Conservation (phyloP, 169 alveolate genomes). For the Eimeria sp. region DNA sequence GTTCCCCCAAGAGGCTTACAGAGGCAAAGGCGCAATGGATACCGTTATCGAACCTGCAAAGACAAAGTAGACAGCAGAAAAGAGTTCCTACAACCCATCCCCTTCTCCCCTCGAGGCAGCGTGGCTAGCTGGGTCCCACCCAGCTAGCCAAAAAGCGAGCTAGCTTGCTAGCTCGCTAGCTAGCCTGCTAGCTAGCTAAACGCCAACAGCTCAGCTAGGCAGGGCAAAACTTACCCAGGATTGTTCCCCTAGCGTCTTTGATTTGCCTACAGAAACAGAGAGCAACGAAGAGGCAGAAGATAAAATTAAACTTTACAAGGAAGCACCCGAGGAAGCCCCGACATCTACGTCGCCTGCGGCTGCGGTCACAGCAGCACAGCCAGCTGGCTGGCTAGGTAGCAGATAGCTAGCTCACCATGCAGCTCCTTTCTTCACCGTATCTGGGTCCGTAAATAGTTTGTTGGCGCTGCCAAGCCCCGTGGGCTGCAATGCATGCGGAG, state of each 20-base stretch:
- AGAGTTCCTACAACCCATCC: neutral
- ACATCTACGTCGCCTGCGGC: neutral
- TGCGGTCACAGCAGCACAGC: neutral
- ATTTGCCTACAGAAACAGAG: conserved; percentile 33
- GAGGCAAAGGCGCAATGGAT: conserved; percentile 29
- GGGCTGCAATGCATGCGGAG: conserved; percentile 40
- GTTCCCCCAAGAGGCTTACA: neutral
- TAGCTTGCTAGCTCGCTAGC: neutral
- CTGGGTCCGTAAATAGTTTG: neutral
- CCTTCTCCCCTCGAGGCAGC: neutral
- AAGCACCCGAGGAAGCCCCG: too few species aligned
- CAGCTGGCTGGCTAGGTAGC: neutral
- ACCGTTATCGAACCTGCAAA: conserved; percentile 12
- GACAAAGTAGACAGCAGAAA: neutral
- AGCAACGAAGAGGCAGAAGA: neutral
- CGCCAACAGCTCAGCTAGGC: neutral
- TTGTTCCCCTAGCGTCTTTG: neutral
- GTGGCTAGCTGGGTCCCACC: neutral
- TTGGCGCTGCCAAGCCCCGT: conserved; percentile 24
- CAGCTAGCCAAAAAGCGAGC: neutral
- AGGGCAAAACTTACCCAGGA: conserved; percentile 13
- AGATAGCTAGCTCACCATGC: conserved; percentile 17
- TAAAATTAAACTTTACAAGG: too few species aligned
- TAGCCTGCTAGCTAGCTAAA: neutral
- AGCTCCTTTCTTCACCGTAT: conserved; percentile 34